These are phyloP conservation scores for Debaryomycetaceae sp. DNA, from an alignment of 1,139 yeast species.

Conservation along the genomic window DNA sequence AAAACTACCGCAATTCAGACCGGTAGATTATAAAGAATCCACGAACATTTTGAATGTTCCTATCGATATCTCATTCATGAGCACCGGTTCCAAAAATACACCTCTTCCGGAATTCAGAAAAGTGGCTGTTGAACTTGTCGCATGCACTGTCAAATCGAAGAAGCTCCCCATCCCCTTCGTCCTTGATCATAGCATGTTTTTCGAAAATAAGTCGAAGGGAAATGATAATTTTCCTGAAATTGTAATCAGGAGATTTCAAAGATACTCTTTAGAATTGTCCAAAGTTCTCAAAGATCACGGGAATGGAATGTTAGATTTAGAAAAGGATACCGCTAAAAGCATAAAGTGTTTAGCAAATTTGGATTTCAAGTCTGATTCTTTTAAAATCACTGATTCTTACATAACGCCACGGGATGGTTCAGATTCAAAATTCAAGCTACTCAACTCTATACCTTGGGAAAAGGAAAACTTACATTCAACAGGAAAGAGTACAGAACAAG, in stretches of 20 bases:
- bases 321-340: slow-evolving; percentile 23
- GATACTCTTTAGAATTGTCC: slow-evolving; percentile 28
- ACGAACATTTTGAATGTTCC: slow-evolving; percentile 23
- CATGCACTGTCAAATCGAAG: slow-evolving; percentile 31
- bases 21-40: slow-evolving; percentile 7
- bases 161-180: slow-evolving; percentile 36
- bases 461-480: slow-evolving; percentile 14
- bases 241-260: slow-evolving; percentile 31
- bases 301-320: slow-evolving; percentile 21
- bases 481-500: slow-evolving; percentile 12
- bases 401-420: neutral
- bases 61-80: slow-evolving; percentile 22
- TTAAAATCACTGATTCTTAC: neutral
- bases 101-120: slow-evolving; percentile 28
- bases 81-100: slow-evolving; percentile 7
- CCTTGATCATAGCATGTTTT: slow-evolving; percentile 34
- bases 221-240: slow-evolving; percentile 31
- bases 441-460: slow-evolving; percentile 21
- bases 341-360: slow-evolving; percentile 32
- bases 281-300: slow-evolving; percentile 25
- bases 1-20: slow-evolving; percentile 12
- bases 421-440: neutral
- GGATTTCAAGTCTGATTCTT: slow-evolving; percentile 10
- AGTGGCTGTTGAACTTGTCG: slow-evolving; percentile 29
- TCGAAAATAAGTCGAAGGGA: slow-evolving; percentile 28